Conservation (phyloP, 2,329 filamentous ascomycete genomes). For the Xylariaceae sp. region DNA sequence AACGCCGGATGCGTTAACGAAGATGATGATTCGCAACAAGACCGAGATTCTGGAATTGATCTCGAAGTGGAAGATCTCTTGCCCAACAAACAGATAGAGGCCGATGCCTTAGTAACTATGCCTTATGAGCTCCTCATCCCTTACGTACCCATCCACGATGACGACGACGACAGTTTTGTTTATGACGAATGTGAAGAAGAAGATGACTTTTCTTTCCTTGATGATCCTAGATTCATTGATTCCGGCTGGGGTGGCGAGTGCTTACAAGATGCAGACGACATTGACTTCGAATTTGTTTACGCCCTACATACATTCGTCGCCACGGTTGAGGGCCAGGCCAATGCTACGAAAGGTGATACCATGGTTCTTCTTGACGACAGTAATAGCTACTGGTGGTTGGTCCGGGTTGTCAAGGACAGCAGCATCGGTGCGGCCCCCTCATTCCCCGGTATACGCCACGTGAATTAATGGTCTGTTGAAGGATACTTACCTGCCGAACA, state of each 20-base stretch:
- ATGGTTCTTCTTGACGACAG: constrained; percentile 98
- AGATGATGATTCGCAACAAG: constrained; percentile 2
- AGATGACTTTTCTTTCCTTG: constrained; percentile 47
- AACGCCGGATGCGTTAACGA: constrained; percentile 9
- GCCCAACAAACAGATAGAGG: constrained; percentile 12
- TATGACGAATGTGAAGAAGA: constrained; percentile 61
- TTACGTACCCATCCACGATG: constrained; percentile 57
- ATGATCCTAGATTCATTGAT: constrained; percentile 60
- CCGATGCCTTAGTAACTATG: constrained; percentile 28
- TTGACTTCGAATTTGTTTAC: constrained; percentile 99
- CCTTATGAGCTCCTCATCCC: constrained; percentile 37
- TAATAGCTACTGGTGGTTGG: constrained; percentile 99
- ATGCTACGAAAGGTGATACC: constrained; percentile 95
- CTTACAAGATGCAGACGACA: constrained; percentile 95
- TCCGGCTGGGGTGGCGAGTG: constrained; percentile 70
- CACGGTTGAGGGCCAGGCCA: constrained; percentile 95
- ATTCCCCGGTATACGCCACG: background rate
- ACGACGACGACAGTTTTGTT: constrained; percentile 55
- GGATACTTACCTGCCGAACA: constrained; percentile 96
- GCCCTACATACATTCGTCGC: constrained; percentile 96
- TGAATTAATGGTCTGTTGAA: constrained; percentile 34
- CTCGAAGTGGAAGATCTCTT: constrained; percentile 22
- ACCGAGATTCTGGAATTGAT: constrained; percentile 18
- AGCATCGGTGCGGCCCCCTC: constrained; percentile 62
- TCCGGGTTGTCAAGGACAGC: constrained; percentile 93